phyloP scores from a whole-genome alignment of 768 basidiomycete genomes.

The Psilocybe sp. region DNA sequence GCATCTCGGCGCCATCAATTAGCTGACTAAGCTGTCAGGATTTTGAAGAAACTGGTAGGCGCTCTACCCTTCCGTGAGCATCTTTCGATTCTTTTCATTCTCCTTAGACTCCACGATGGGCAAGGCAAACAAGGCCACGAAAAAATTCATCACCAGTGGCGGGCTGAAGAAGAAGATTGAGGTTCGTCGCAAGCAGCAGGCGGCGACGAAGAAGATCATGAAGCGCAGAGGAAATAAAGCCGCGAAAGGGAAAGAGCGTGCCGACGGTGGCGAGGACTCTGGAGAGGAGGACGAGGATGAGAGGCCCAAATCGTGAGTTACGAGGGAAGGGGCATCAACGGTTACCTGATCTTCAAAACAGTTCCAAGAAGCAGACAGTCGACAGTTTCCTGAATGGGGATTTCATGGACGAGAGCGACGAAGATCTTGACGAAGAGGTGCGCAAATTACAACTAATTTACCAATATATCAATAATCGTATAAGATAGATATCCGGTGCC shows the following conservation, averaged over 20 bases:
- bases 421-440: constrained; percentile 15
- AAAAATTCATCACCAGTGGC: constrained; percentile 87
- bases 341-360: constrained; percentile 8
- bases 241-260: constrained; percentile 32
- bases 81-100: neutral
- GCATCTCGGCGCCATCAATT: neutral
- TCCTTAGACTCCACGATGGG: constrained; percentile 1
- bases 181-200: constrained; percentile 76
- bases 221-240: constrained; percentile 48
- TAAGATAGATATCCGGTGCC: constrained; percentile 6
- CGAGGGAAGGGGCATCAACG: constrained; percentile 12
- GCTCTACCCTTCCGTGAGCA: neutral
- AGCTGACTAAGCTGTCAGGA: constrained; percentile 3
- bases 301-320: constrained; percentile 15
- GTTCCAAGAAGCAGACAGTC: constrained; percentile 60
- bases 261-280: constrained; percentile 31
- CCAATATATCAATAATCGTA: neutral
- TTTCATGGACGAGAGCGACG: constrained; percentile 67
- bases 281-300: constrained; percentile 34
- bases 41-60: constrained; percentile 5
- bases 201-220: constrained; percentile 69
- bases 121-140: constrained; percentile 76
- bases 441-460: constrained; percentile 4
- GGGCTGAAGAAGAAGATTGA: constrained; percentile 86
- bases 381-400: constrained; percentile 72